Conservation (phyloP, 192 early-diverging fungal genomes). For the Dissophora globulifera region DNA sequence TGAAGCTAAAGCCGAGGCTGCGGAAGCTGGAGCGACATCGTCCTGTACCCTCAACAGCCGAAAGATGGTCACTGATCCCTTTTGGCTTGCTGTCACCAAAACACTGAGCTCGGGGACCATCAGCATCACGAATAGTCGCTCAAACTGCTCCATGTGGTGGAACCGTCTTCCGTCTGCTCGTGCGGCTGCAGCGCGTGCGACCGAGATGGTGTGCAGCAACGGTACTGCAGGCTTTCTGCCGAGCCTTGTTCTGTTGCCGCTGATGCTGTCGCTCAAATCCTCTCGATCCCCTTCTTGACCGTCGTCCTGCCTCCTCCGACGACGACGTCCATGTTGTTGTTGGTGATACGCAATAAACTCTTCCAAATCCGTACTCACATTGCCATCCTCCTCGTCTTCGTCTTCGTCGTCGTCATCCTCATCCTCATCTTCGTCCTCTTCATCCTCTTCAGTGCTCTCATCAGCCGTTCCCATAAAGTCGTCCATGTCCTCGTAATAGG, state of each 20-base stretch:
- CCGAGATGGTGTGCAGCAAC: conserved; percentile 23
- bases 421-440: background rate
- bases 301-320: no score
- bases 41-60: conserved; percentile 28
- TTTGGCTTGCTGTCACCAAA: conserved; percentile 48
- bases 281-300: no score
- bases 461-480: conserved; percentile 17
- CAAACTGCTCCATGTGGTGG: conserved; percentile 44
- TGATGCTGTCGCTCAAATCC: background rate
- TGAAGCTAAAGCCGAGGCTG: no score
- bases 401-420: conserved; percentile 15
- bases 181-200: conserved; percentile 34
- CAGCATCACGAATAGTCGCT: conserved; percentile 46
- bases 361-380: conserved; percentile 5
- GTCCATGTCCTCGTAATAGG: conserved; percentile 26
- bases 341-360: background rate
- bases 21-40: background rate
- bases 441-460: conserved; percentile 4
- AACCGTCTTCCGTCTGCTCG: conserved; percentile 32
- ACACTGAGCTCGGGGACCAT: conserved; percentile 34
- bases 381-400: conserved; percentile 10
- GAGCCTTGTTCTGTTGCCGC: no score
- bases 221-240: background rate
- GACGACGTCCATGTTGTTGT: no score
- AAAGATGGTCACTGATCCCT: conserved; percentile 42